Percentiles rank a stretch among this genome's conserved stretches.
phyloP scores from a whole-genome alignment of 1,139 yeast species.

The Diutina mesorugosa region DNA sequence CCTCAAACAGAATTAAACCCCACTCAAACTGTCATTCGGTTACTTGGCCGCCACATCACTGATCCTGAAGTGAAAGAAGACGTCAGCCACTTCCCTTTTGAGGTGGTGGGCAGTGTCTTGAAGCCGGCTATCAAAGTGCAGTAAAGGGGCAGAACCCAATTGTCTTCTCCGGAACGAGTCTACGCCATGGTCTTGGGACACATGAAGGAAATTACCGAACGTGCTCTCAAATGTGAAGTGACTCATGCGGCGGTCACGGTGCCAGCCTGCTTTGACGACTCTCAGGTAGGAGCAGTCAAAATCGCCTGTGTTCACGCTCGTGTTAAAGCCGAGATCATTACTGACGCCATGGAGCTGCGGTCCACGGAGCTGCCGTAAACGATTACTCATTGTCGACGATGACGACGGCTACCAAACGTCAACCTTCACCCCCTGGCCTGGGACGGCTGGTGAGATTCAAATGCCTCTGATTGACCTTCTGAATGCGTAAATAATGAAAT shows the following conservation, averaged over 20 bases:
- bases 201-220: constrained; percentile 98
- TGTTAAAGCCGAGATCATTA: constrained; percentile 84
- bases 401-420: no score
- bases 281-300: constrained; percentile 97
- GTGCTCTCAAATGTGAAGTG: constrained; percentile 84
- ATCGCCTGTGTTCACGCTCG: constrained; percentile 92
- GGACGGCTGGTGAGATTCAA: no score
- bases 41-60: constrained; percentile 87
- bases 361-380: constrained; percentile 16
- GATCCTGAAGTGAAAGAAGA: constrained; percentile 91
- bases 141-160: constrained; percentile 86
- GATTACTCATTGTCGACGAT: no score
- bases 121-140: constrained; percentile 88
- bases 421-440: no score
- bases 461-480: no score
- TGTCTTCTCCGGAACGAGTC: constrained; percentile 94
- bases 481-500: no score
- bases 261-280: constrained; percentile 95
- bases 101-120: constrained; percentile 75
- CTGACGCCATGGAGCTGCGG: constrained; percentile 80
- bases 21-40: constrained; percentile 93
- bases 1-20: constrained; percentile 99
- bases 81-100: constrained; percentile 96
- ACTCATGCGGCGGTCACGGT: constrained; percentile 93
- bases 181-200: constrained; percentile 93